Conservation (phyloP, 305 asterid genomes). For the Fraxinus paxiana region DNA sequence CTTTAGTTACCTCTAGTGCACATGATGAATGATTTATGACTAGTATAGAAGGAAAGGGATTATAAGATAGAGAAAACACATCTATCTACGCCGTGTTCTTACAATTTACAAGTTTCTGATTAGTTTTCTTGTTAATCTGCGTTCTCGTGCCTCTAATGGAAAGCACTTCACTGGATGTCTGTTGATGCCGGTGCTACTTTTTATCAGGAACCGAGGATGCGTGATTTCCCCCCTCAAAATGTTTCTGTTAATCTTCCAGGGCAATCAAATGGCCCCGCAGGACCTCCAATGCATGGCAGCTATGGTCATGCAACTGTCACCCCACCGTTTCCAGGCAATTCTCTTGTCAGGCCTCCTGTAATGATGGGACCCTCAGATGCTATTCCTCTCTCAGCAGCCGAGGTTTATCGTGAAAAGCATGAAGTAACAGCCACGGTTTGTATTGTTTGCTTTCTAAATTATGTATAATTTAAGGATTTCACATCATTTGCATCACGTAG, state of each 20-base stretch:
- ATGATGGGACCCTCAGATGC: constrained; percentile 70
- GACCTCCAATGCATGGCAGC: constrained; percentile 57
- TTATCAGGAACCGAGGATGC: constrained; percentile 65
- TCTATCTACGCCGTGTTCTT: background rate
- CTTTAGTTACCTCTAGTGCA: background rate
- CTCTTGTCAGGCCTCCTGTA: constrained; percentile 60
- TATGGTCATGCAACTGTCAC: constrained; percentile 55
- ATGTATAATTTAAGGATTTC: background rate
- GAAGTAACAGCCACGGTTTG: constrained; percentile 96
- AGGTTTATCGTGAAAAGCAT: constrained; percentile 76
- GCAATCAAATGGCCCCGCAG: constrained; percentile 42
- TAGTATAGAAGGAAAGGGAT: background rate
- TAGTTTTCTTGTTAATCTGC: background rate
- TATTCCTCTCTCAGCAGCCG: constrained; percentile 57
- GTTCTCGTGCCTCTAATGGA: background rate
- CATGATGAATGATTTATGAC: background rate
- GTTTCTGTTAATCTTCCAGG: constrained; percentile 50
- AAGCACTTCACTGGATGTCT: constrained; percentile 13
- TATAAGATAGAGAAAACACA: background rate
- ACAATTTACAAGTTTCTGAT: background rate
- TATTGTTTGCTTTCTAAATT: background rate
- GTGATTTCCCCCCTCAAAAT: constrained; percentile 58
- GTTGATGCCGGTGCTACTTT: constrained; percentile 20
- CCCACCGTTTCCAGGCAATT: constrained; percentile 54
- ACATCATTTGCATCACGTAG: background rate